Evolutionary conservation across 2,329 filamentous ascomycete genomes (phyloP), one percentile per base, ranked within the genome.

Genomic region (Fusarium austroafricanum): DNA sequence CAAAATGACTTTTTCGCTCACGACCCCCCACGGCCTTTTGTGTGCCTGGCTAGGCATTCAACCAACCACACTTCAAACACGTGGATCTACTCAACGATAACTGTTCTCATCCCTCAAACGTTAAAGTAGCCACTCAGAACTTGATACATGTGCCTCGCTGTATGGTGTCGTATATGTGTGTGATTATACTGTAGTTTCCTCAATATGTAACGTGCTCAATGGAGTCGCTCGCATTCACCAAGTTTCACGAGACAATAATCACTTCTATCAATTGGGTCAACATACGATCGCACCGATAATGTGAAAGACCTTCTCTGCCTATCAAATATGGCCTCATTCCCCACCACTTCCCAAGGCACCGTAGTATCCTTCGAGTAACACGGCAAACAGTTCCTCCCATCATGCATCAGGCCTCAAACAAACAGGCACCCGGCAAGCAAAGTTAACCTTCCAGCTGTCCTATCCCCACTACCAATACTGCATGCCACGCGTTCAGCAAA

Each of bases 401-500:
- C 40, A 46, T 56, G 55, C 21, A 47, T 58, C 53, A 47, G 54
- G 47, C 61, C 62, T 50, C 43, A 45, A 65, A 37, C 43, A 45
- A 65, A 37, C 33, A 42, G 46, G 37, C 54, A 56, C 18, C 45
- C 42, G 23, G 38, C 47, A 53, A 31, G 29, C 14, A 17, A 35
- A 35, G 15, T 35, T 54, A 35, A 42, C 29, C 35, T 31, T 28
- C 20, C n/a, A 28, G 28, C 33, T 11, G 26, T 33, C 15, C 15
- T 12, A 33, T 53, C 40, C 8, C 51, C 61, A 69, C 56, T 66
- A 51, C 61, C 39, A 64, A 58, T 56, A 46, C 61, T 14, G 60
- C 55, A 44, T 68, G 60, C 65, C 65, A 68, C 65, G 65, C 65
- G 65, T 68, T 66, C 65, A 61, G 42, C 44, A 55, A 50, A 57